Evolutionary conservation across 78 protist species (phyloP), one percentile per base, ranked within the genome.

Genomic region (Tieghemostelium lacteum): DNA sequence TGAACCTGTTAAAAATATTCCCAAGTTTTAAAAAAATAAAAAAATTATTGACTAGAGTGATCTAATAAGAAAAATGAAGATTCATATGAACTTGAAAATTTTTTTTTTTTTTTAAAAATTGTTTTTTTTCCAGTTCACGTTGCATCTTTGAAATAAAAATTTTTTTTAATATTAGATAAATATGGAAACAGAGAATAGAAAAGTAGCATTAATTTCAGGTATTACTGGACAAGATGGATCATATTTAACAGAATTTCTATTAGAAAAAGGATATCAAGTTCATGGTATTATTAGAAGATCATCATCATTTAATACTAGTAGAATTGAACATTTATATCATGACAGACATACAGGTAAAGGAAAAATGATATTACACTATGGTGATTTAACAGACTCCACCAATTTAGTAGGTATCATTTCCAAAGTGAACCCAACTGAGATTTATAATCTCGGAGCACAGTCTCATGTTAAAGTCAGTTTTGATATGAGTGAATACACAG

Each of bases 211-310:
- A 24, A 87, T 97, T 74, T 95, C 98, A 0, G 99, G 99, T 34
- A 97, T 97, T 88, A 97, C 99, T 0, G 99, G 99, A 50, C 93
- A 85, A 52, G 99, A 97, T 58, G 99, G 99, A 24, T 91, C 96
- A 33, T 97, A 97, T 63, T 88, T 97, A 37, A 93, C 98, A 2
- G 99, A 97, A 91, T 67, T 97, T n/a, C 95, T 97, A 4, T 66
- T 97, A 12, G 72, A n/a, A 1, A 96, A 96, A 73, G 97, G 96
- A 0, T 97, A 96, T 61, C 19, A 28, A 40, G 99, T 97, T 17
- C 97, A 96, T 69, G 99, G 99, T 33, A 94, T 97, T 66, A 96
- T 96, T 58, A 89, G 99, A 58, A 85, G 97, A 60, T 87, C 97
- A 37, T 63, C 91, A 39, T 86, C 95, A 55, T 96, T 96, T 87